Evolutionary conservation across 2,329 filamentous ascomycete species (phyloP).

Genomic region (Aspergillus viridinutans): DNA sequence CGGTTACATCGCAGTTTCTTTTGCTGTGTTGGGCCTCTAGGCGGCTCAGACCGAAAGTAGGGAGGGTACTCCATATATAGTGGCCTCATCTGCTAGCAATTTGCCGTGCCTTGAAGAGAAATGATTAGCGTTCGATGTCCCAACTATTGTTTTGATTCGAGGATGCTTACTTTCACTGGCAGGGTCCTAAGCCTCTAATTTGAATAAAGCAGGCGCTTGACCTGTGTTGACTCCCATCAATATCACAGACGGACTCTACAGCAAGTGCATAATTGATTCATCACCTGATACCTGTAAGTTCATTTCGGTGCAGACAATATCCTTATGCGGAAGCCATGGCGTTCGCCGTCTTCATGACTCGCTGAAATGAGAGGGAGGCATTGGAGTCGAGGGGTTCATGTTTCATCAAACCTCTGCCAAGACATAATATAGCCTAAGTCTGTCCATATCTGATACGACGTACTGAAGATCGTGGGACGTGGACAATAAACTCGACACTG

Average conservation of each 20-base stretch:
- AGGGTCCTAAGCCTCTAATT: not conserved
- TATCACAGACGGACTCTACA: not conserved
- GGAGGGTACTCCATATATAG: slow-evolving; percentile 3
- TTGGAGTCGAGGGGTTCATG: not conserved
- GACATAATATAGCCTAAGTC: slow-evolving; percentile 6
- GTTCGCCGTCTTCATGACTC: slow-evolving; percentile 3
- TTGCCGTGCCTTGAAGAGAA: slow-evolving; percentile 23
- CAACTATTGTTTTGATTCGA: slow-evolving; percentile 12
- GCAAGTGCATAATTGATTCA: not conserved
- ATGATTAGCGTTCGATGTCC: slow-evolving; percentile 19
- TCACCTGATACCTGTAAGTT: not conserved
- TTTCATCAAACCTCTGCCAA: slow-evolving; percentile 12
- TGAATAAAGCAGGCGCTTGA: not conserved
- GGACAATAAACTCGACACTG: not conserved
- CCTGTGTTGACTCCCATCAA: not conserved
- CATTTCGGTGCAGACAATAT: not conserved
- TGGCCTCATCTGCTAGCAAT: slow-evolving; percentile 7
- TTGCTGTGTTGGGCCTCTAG: slow-evolving; percentile 2
- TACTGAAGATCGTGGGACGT: not conserved
- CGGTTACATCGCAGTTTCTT: slow-evolving; percentile 1
- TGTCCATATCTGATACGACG: not conserved
- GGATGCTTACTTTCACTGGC: slow-evolving; percentile 4
- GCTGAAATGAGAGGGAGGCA: slow-evolving; percentile 1
- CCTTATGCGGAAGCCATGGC: not conserved
- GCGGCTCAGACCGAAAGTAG: not conserved